phyloP scores from a whole-genome alignment of 148 eudicot genomes.

The Persicaria tinctoria region DNA sequence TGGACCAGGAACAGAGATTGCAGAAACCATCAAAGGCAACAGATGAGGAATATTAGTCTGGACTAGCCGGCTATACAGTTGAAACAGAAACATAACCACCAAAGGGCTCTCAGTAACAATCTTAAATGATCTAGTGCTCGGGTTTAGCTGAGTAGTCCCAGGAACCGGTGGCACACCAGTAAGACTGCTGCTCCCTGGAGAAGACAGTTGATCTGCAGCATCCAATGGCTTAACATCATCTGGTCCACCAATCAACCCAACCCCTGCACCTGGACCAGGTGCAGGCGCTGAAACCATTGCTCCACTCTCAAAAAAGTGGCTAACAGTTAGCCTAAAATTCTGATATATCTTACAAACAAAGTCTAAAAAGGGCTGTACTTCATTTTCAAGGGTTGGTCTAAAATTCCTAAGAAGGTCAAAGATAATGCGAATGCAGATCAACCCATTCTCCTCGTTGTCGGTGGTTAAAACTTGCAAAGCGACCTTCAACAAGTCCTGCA shows the following conservation, averaged over 20 bases:
- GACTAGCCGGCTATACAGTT: slow-evolving; percentile 86
- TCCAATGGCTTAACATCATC: slow-evolving; percentile 87
- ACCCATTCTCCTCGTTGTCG: slow-evolving; percentile 89
- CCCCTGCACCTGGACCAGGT: slow-evolving; percentile 19
- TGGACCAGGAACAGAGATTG: slow-evolving; percentile 94
- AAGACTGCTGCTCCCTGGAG: slow-evolving; percentile 28
- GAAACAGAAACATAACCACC: slow-evolving; percentile 98
- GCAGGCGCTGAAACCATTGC: slow-evolving; percentile 52
- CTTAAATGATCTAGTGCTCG: slow-evolving; percentile 88
- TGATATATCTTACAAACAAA: slow-evolving; percentile 94
- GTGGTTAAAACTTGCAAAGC: slow-evolving; percentile 92
- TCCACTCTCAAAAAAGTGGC: slow-evolving; percentile 79
- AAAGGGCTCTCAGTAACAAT: slow-evolving; percentile 92
- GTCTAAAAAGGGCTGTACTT: slow-evolving; percentile 92
- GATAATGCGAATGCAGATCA: slow-evolving; percentile 87
- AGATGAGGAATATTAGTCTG: slow-evolving; percentile 91
- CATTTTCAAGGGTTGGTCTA: slow-evolving; percentile 75
- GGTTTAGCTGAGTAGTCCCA: slow-evolving; percentile 79
- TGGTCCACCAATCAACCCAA: slow-evolving; percentile 48
- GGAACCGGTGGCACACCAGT: slow-evolving; percentile 26
- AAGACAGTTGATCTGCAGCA: slow-evolving; percentile 62
- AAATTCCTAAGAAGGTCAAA: slow-evolving; percentile 89
- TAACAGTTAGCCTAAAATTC: slow-evolving; percentile 74
- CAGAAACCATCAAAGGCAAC: slow-evolving; percentile 90
- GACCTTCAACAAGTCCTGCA: slow-evolving; percentile 80